These are phyloP conservation scores for Colletotrichum cuscutae DNA, from an alignment of 2,329 filamentous ascomycete genomes.

Conservation along the genomic window DNA sequence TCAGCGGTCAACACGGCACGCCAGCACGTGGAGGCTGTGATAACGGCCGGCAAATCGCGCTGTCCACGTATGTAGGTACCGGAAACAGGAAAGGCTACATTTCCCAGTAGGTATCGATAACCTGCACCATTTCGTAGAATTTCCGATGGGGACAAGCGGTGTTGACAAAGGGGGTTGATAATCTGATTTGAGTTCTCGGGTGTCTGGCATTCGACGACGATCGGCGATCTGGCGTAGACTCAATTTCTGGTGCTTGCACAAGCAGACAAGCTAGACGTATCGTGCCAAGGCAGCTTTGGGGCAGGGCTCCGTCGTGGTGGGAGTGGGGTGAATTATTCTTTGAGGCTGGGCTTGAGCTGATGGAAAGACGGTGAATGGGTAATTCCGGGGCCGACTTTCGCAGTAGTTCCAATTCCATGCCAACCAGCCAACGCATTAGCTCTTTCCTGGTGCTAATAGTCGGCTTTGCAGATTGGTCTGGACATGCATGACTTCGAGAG, in stretches of 20 bases:
- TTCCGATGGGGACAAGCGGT: slow-evolving; percentile 64
- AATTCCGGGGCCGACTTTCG: slow-evolving; percentile 72
- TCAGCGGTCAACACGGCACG: slow-evolving; percentile 63
- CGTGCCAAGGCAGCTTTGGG: slow-evolving; percentile 15
- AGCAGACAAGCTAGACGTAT: neutral
- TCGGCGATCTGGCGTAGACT: slow-evolving; percentile 31
- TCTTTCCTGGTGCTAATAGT: slow-evolving; percentile 69
- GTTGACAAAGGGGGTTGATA: slow-evolving; percentile 66
- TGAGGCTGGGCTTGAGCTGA: slow-evolving; percentile 10
- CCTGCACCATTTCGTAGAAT: slow-evolving; percentile 67
- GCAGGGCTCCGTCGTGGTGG: neutral
- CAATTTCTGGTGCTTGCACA: neutral
- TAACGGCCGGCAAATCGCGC: slow-evolving; percentile 45
- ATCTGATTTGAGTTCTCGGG: slow-evolving; percentile 2
- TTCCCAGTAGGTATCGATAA: slow-evolving; percentile 66
- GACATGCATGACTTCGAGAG: neutral
- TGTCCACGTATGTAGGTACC: slow-evolving; percentile 67
- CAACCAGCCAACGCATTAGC: slow-evolving; percentile 67
- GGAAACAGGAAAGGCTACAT: slow-evolving; percentile 71
- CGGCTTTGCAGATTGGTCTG: neutral
- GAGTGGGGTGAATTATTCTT: neutral
- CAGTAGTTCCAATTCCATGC: slow-evolving; percentile 53
- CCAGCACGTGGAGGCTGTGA: slow-evolving; percentile 55
- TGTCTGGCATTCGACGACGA: slow-evolving; percentile 1
- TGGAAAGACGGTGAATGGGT: slow-evolving; percentile 47